A percentile compares a stretch with the other conserved stretches of the same genome.
phyloP scores from a whole-genome alignment of 495 filamentous ascomycete genomes.

The Tuber borchii region DNA sequence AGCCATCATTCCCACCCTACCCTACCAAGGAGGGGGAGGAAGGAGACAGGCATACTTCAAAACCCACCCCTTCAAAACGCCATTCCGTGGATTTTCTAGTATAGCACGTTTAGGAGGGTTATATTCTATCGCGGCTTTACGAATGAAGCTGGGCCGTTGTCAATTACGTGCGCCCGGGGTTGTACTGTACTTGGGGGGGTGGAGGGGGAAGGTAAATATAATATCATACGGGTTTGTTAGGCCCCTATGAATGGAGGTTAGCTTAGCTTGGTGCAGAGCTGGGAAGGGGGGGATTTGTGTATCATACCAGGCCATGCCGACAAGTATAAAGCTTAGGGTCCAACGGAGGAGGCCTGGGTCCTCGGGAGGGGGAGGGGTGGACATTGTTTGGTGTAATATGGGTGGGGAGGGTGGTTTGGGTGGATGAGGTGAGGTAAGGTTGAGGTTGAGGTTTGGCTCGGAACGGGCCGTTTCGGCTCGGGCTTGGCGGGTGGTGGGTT shows the following conservation, averaged over 20 bases:
- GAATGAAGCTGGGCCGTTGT: too few relatives aligned
- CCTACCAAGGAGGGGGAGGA: too few relatives aligned
- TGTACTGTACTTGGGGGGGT: too few relatives aligned
- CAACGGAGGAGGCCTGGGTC: constrained; percentile 36
- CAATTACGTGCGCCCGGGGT: too few relatives aligned
- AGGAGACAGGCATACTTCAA: constrained; percentile 29
- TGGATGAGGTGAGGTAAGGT: neutral
- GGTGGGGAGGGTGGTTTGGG: neutral
- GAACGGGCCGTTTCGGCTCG: neutral
- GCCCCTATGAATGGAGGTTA: constrained; percentile 26
- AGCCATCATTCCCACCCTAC: constrained; percentile 43
- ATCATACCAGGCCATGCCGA: constrained; percentile 71
- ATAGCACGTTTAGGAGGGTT: constrained; percentile 51
- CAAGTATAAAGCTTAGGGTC: constrained; percentile 73
- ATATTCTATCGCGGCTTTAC: constrained; percentile 57
- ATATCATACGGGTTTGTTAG: constrained; percentile 36
- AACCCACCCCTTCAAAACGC: constrained; percentile 24
- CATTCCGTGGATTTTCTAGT: constrained; percentile 45
- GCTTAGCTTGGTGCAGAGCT: neutral
- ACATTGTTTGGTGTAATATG: constrained; percentile 13
- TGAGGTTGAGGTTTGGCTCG: constrained; percentile 2
- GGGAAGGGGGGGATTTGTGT: neutral
- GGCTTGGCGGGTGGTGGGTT: neutral
- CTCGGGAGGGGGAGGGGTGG: constrained; percentile 9
- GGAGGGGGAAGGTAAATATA: too few relatives aligned